Base-by-base conservation (phyloP, 495 filamentous ascomycete species). In the Hamigera avellanea region DNA sequence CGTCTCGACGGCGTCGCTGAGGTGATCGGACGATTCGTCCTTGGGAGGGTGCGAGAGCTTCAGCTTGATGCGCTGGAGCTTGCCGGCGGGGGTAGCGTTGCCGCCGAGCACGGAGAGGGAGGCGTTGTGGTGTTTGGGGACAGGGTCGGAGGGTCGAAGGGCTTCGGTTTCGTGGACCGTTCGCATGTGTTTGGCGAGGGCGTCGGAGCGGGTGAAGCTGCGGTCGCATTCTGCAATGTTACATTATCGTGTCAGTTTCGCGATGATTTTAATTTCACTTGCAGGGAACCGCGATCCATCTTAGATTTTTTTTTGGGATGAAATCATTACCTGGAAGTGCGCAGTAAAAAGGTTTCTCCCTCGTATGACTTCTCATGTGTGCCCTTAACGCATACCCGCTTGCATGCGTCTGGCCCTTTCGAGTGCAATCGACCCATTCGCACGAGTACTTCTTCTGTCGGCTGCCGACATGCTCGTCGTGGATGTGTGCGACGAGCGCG, bases 271-370 rank as follows among this genome's bases (percentile, higher is more conserved):
- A n/a, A n/a, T n/a, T n/a, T n/a, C n/a, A n/a, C n/a, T n/a, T n/a
- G n/a, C n/a, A n/a, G n/a, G n/a, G n/a, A n/a, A n/a, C n/a, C n/a
- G 25, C 14, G 2, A 18, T 18, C 18, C 14, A 23, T 23, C 21
- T 23, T 23, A 9, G 21, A n/a, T n/a, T n/a, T n/a, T n/a, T n/a
- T n/a, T n/a, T n/a, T n/a, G n/a, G n/a, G n/a, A n/a, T n/a, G n/a
- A n/a, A n/a, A n/a, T 27, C 17, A 36, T 30, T 21, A 40, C 91
- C 91, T 27, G 91, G 91, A 15, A 98, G 59, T 10, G 81, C 80
- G 58, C 91, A 98, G 57, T 93, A 96, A 49, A 96, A 98, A 0
- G 91, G 91, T 59, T 98, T 98, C 65, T 98, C 93, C 55, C 87
- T 76, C 1, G 91, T 98, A 61, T 98, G 91, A 52, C 86, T 94